Percentiles rank a stretch among this genome's conserved stretches.
Conservation (phyloP, 805 yeast species). For the Spathaspora hagerdaliae region DNA sequence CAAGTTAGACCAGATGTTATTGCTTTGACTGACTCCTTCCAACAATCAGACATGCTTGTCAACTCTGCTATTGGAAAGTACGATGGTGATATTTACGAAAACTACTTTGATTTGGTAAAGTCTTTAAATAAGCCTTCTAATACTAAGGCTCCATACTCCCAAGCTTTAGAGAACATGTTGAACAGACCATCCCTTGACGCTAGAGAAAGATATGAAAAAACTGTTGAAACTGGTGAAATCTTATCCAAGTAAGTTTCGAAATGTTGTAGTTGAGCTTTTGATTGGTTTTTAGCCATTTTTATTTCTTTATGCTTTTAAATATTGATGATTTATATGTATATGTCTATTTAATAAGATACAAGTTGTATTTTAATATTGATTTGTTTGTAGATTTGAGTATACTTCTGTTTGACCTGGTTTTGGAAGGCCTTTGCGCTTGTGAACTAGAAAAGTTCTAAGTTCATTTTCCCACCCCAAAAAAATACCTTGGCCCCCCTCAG, state of each 20-base stretch:
- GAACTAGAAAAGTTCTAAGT: too few species aligned
- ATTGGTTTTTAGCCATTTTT: too few species aligned
- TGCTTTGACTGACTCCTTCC: constrained; percentile 42
- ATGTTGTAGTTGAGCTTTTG: too few species aligned
- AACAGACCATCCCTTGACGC: constrained; percentile 31
- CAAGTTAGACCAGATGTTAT: constrained; percentile 38
- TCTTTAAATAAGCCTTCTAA: constrained; percentile 27
- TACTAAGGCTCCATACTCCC: constrained; percentile 40
- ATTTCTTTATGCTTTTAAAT: too few species aligned
- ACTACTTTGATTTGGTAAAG: constrained; percentile 37
- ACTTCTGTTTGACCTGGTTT: too few species aligned
- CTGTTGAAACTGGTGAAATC: constrained; percentile 25
- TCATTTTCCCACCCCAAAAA: too few species aligned
- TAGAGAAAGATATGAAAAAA: constrained; percentile 37
- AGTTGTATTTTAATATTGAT: too few species aligned
- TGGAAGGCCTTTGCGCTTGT: too few species aligned
- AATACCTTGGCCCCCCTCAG: too few species aligned
- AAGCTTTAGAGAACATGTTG: constrained; percentile 36
- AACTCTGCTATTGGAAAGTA: constrained; percentile 40
- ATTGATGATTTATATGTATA: too few species aligned
- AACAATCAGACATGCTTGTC: constrained; percentile 39
- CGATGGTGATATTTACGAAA: constrained; percentile 42
- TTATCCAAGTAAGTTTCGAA: constrained; percentile 16
- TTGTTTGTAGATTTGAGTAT: too few species aligned
- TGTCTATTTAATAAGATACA: too few species aligned